A percentile compares a stretch with the other conserved stretches of the same genome.
Conservation (phyloP, 495 filamentous ascomycete genomes). For the Xylaria curta region DNA sequence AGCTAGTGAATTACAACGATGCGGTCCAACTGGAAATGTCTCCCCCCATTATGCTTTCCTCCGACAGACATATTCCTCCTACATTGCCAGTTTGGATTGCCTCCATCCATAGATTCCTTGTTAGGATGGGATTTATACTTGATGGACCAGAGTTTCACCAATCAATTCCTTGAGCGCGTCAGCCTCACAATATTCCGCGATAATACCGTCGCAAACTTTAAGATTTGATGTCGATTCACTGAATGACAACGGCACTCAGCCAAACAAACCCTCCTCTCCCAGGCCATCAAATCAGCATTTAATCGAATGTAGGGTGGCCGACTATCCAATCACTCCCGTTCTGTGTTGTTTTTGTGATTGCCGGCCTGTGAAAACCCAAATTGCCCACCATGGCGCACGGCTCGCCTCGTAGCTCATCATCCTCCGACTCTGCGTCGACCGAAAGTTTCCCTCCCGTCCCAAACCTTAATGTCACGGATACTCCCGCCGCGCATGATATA, state of each 20-base stretch:
- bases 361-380: not conserved
- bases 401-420: slow-evolving; percentile 22
- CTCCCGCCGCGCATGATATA: slow-evolving; percentile 1
- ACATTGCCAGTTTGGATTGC: not conserved
- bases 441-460: slow-evolving; percentile 32
- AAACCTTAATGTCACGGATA: not conserved
- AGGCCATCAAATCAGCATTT: not conserved
- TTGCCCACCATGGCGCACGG: slow-evolving; percentile 6
- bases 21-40: not conserved
- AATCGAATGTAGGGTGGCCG: not conserved
- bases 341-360: not conserved
- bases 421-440: slow-evolving; percentile 29
- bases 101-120: not conserved
- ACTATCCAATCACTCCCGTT: not conserved
- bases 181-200: not conserved
- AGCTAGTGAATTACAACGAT: not conserved
- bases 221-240: not conserved
- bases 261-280: not conserved
- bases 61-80: not conserved
- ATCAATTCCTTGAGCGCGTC: not conserved
- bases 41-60: not conserved
- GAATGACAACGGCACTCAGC: not conserved
- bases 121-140: not conserved
- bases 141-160: not conserved
- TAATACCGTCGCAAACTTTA: not conserved